Evolutionary conservation across 192 early-diverging fungal genomes (phyloP).

Genomic region (Radiomyces spectabilis): DNA sequence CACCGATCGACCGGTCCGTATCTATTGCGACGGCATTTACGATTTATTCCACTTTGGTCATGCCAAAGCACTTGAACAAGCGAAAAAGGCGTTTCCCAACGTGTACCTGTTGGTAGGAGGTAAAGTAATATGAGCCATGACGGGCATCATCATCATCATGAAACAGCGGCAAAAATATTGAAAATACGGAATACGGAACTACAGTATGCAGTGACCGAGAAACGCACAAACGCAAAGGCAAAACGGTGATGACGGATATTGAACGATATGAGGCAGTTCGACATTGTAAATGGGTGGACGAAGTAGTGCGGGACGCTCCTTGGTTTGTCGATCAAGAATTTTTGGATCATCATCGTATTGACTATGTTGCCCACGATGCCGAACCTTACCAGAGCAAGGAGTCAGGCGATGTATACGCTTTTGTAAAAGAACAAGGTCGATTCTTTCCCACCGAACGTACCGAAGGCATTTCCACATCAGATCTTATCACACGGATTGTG

Average conservation of each 20-base stretch:
- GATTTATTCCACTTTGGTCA: constrained; percentile 80
- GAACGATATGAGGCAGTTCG: constrained; percentile 75
- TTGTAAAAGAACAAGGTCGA: constrained; percentile 67
- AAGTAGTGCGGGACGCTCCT: constrained; percentile 68
- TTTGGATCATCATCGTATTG: constrained; percentile 66
- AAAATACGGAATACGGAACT: not conserved
- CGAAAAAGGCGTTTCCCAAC: constrained; percentile 69
- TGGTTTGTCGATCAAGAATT: constrained; percentile 74
- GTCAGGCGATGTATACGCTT: constrained; percentile 67
- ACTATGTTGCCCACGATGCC: constrained; percentile 81
- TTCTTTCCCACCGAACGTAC: constrained; percentile 67
- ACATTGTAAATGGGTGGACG: constrained; percentile 83
- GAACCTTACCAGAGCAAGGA: constrained; percentile 68
- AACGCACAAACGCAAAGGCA: constrained; percentile 73
- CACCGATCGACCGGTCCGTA: constrained; percentile 53
- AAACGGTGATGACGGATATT: constrained; percentile 69
- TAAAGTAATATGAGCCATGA: not conserved
- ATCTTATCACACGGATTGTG: constrained; percentile 79
- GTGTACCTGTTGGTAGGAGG: constrained; percentile 66
- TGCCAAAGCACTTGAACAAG: constrained; percentile 67
- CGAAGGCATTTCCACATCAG: constrained; percentile 76
- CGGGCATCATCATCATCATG: no score
- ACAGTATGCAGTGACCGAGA: constrained; percentile 63
- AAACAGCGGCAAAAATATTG: not conserved
- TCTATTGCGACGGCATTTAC: constrained; percentile 80